Conservation (phyloP, 73 alveolate species). For the Paramecium tetraurelia region DNA sequence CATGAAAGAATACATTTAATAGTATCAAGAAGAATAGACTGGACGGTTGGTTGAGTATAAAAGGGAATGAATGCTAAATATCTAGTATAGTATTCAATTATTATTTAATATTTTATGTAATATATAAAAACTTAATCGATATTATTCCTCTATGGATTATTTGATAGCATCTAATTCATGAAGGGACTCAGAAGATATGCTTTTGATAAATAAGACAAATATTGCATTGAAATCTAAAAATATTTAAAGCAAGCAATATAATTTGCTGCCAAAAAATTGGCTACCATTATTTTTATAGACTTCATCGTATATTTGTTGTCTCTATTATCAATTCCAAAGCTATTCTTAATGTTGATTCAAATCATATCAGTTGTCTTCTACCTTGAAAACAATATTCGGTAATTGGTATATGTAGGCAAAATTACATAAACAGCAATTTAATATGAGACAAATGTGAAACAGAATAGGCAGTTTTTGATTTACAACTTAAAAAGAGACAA, state of each 20-base stretch:
- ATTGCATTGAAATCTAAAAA: not conserved
- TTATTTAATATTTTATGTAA: not conserved
- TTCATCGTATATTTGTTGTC: not conserved
- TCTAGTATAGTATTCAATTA: not conserved
- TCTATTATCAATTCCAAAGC: not conserved
- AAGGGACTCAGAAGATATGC: not conserved
- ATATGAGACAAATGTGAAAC: not conserved
- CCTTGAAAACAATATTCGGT: slow-evolving; percentile 21
- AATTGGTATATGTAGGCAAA: not conserved
- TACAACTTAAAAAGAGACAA: not conserved
- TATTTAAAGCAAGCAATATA: not conserved
- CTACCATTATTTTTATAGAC: not conserved
- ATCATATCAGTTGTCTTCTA: not conserved
- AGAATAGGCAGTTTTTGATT: not conserved
- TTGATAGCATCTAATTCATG: not conserved
- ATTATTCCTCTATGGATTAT: not conserved
- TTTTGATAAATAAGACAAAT: not conserved
- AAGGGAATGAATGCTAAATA: not conserved
- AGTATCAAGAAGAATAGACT: not conserved
- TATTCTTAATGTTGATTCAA: not conserved
- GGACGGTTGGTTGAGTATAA: not conserved
- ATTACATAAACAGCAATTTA: not conserved
- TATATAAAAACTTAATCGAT: not conserved
- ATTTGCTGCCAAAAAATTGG: not conserved
- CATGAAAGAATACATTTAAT: too few relatives aligned